Evolutionary conservation across 2,329 filamentous ascomycete genomes (phyloP), one percentile per base, ranked within the genome.

Genomic region (Aspergillus udagawae): DNA sequence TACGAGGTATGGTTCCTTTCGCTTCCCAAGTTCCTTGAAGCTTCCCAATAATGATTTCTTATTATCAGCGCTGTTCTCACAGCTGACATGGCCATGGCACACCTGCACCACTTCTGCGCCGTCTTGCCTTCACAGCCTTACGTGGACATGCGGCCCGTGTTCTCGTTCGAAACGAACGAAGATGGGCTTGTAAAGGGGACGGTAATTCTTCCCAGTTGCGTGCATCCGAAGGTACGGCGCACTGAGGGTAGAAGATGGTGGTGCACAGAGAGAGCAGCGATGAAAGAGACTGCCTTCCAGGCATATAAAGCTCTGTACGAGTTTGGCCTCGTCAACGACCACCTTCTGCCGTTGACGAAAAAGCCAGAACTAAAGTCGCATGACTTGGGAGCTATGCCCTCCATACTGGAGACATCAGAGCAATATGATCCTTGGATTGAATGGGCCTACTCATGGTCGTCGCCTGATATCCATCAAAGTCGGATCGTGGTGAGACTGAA

Each of bases 101-200:
- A 94, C 70, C 80, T 97, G 1, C 80, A 89, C 49, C 91, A 96
- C 71, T 95, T 97, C 64, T 97, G 92, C 71, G 77, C 79, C 0
- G 80, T 82, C 0, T 70, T 92, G 0, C 80, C 83, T 0, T 75
- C 77, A 0, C 81, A 83, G 27, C 47, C 60, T 0, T 90, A 86
- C 66, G 79, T 86, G 6, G 84, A 92, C 62, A 76, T 77, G 20
- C 77, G 82, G 1, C 91, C 92, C 0, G 83, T 89, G 51, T 96
- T 92, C 66, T 63, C 64, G 0, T 70, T 67, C 27, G 59, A 70
- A 6, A 65, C 70, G 1, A 47, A 62, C 4, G 49, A 56, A 3
- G n/a, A 20, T 1, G 61, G 63, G 0, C 47, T 66, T 1, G 17
- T 73, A 42, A 59, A 60, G 52, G 88, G 88, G 2, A 84, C 78